Conservation (phyloP, 371 early-diverging fungal genomes). For the Zychaea mexicana region DNA sequence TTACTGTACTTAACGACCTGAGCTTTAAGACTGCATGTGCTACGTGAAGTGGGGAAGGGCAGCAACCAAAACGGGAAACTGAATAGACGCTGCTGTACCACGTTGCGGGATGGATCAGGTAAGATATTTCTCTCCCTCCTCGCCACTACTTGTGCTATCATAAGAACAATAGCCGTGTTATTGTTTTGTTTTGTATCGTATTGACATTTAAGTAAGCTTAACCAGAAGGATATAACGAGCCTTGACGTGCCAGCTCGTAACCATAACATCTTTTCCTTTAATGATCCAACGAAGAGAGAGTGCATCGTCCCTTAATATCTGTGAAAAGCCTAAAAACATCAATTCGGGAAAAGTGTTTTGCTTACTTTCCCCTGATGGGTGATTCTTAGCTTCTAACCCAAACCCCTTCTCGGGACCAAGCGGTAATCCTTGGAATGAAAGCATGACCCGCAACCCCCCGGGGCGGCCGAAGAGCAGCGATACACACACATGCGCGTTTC, state of each 20-base stretch:
- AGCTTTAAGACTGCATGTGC: neutral
- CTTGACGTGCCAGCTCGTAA: no score
- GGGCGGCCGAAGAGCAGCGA: neutral
- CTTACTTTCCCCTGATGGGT: neutral
- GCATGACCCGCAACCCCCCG: neutral
- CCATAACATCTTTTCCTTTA: no score
- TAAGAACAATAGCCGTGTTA: no score
- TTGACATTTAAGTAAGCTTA: no score
- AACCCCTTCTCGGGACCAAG: slow-evolving; percentile 1
- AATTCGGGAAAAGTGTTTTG: neutral
- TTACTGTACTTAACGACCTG: neutral
- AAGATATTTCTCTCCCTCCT: neutral
- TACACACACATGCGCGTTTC: neutral
- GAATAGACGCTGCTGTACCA: no score
- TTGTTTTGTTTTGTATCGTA: no score
- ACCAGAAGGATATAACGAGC: no score
- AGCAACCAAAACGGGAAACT: neutral
- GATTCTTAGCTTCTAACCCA: neutral
- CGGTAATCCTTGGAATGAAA: neutral
- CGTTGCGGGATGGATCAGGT: no score
- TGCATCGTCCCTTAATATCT: no score
- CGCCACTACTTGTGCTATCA: no score
- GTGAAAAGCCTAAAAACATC: no score
- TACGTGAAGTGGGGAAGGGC: neutral
- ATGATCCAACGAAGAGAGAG: no score